Base-by-base conservation (phyloP, 2,329 filamentous ascomycete species). In the Tolypocladium album region DNA sequence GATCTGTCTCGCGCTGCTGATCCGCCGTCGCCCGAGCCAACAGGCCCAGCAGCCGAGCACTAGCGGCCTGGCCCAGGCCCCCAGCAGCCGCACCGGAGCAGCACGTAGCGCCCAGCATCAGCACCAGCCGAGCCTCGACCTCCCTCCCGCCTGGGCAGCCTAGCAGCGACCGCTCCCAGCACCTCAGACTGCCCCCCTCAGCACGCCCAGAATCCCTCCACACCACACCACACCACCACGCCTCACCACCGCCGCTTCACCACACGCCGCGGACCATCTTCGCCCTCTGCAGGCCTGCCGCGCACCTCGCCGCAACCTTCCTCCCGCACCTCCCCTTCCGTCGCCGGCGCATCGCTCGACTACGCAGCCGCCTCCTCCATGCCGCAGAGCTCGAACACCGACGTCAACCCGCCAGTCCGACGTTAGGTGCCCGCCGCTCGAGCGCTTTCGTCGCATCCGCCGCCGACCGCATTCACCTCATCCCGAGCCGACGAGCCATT, bases 301-400 rank as follows among this genome's bases (percentile, higher is more conserved):
- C 58, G 34, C 53, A 27, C n/a, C 55, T 56, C 43, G n/a, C 55
- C 50, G 38, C 56, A 24, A 55, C 56, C 43, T 43, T 57, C 58
- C 40, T 40, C 22, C n/a, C 9, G 31, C 40, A 39, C 27, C 31
- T 27, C 43, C n/a, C n/a, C 13, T 22, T 34, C 58, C 34, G 3
- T 39, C 50, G 22, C 36, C 57, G 31, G 20, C 42, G 50, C 52
- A 36, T 45, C 58, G n/a, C 31, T 36, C 34, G 38, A 40, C 42
- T 43, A 22, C 27, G 20, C 53, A 20, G 20, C 38, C 53, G 34
- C 40, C 56, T n/a, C 24, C 34, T 34, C 43, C 55, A 58, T 60
- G 47, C 59, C 47, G 39, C 55, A 24, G 17, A 47, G 20, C 22
- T 47, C 31, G 22, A 9, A n/a, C 1, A 38, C 12, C 38, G 55